phyloP scores from a whole-genome alignment of 2,329 filamentous ascomycete species.

The Fusarium nisikadoi region DNA sequence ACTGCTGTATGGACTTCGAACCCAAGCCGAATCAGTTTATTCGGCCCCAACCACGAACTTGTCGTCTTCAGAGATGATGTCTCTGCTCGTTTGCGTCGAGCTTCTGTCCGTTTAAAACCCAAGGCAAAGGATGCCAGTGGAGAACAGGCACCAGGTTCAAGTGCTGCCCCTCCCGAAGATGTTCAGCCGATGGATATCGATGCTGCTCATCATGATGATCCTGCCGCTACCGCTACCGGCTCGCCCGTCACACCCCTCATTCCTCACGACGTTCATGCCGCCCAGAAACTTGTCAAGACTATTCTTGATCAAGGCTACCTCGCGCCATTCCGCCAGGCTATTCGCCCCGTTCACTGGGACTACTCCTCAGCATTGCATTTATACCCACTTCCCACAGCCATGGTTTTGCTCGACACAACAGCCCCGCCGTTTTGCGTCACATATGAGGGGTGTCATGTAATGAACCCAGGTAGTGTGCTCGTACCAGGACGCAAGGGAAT shows the following conservation, averaged over 20 bases:
- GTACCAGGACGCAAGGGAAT: slow-evolving; percentile 74
- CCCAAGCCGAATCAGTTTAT: slow-evolving; percentile 82
- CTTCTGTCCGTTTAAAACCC: slow-evolving; percentile 75
- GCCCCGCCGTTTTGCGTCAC: slow-evolving; percentile 86
- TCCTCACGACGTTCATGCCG: slow-evolving; percentile 65
- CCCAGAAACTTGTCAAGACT: slow-evolving; percentile 87
- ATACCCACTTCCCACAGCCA: slow-evolving; percentile 86
- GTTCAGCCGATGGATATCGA: slow-evolving; percentile 55
- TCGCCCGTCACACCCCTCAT: slow-evolving; percentile 53
- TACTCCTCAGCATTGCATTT: slow-evolving; percentile 79
- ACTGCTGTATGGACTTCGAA: slow-evolving; percentile 89
- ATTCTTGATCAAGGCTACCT: slow-evolving; percentile 91
- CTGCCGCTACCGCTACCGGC: slow-evolving; percentile 23
- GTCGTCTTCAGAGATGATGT: slow-evolving; percentile 90
- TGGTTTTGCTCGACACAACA: slow-evolving; percentile 85
- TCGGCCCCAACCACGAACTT: slow-evolving; percentile 88
- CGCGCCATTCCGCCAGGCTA: slow-evolving; percentile 83
- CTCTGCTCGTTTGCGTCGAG: slow-evolving; percentile 79
- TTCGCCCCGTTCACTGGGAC: slow-evolving; percentile 91
- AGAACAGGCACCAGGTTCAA: slow-evolving; percentile 40
- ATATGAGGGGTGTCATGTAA: slow-evolving; percentile 94
- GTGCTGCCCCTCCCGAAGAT: slow-evolving; percentile 25
- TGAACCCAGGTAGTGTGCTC: slow-evolving; percentile 88
- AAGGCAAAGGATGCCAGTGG: slow-evolving; percentile 49
- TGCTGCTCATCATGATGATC: slow-evolving; percentile 37